phyloP scores from a whole-genome alignment of 176 grass and related monocot genomes.

The Thinopyrum elongatum region DNA sequence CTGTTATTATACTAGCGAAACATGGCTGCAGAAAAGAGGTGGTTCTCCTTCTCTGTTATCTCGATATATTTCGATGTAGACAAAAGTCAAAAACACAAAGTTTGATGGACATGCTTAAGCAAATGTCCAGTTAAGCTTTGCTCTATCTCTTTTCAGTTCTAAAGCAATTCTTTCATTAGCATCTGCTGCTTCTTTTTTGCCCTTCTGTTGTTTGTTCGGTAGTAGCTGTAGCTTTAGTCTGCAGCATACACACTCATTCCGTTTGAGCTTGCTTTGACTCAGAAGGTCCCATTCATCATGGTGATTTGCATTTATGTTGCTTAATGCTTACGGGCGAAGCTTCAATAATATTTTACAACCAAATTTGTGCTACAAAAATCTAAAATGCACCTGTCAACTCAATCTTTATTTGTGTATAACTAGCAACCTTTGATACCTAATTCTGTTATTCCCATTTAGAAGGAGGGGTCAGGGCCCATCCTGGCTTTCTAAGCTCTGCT shows the following conservation, averaged over 20 bases:
- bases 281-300: not conserved
- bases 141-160: not conserved
- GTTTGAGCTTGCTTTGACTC: not conserved
- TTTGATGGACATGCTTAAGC: not conserved
- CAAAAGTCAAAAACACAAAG: not conserved
- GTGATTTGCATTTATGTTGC: not conserved
- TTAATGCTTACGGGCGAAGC: not conserved
- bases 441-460: not conserved
- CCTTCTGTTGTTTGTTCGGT: not conserved
- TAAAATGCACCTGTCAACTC: not conserved
- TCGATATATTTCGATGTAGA: not conserved
- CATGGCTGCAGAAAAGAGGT: not conserved
- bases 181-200: not conserved
- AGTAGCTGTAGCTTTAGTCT: not conserved
- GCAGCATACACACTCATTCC: not conserved
- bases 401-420: not conserved
- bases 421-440: not conserved
- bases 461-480: not conserved
- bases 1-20: not conserved
- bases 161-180: conserved; percentile 4
- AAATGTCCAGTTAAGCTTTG: not conserved
- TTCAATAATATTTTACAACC: not conserved
- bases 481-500: not conserved
- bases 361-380: not conserved
- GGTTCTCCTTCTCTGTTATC: not conserved